Evolutionary conservation across 306 rosid species (phyloP).

Genomic region (Malus sylvestris): DNA sequence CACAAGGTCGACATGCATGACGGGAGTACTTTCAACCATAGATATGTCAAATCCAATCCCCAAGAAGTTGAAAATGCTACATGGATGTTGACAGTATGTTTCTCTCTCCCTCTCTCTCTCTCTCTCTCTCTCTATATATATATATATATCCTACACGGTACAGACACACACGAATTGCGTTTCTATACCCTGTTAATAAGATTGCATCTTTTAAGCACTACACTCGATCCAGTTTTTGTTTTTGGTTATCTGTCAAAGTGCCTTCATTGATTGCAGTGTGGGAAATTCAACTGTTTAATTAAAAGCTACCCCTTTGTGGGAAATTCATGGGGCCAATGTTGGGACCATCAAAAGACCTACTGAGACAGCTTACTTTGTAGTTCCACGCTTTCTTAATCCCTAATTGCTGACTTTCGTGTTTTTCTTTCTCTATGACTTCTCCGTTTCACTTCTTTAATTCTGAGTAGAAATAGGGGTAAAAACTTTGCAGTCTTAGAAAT

Average conservation of each 20-base stretch:
- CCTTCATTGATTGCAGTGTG: neutral
- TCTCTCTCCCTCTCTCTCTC: neutral
- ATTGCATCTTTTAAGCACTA: neutral
- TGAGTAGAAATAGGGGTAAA: neutral
- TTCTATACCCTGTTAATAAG: neutral
- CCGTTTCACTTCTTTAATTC: neutral
- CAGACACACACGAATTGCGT: neutral
- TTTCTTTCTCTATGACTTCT: neutral
- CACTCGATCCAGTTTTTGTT: neutral
- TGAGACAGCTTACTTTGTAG: neutral
- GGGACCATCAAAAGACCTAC: neutral
- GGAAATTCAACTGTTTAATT: neutral
- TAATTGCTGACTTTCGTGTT: neutral
- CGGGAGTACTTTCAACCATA: slow-evolving; percentile 46
- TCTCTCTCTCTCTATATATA: neutral
- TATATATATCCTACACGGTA: neutral
- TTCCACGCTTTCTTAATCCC: neutral
- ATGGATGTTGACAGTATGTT: slow-evolving; percentile 49
- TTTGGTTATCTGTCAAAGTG: neutral
- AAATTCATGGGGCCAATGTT: neutral
- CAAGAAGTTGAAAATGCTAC: slow-evolving; percentile 49
- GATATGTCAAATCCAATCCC: slow-evolving; percentile 56
- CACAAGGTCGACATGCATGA: slow-evolving; percentile 60
- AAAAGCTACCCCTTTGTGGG: neutral
- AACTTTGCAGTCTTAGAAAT: neutral